Percentiles rank a stretch among this genome's conserved stretches.
Conservation (phyloP, 2,329 filamentous ascomycete genomes). For the Aspergillus brasiliensis region DNA sequence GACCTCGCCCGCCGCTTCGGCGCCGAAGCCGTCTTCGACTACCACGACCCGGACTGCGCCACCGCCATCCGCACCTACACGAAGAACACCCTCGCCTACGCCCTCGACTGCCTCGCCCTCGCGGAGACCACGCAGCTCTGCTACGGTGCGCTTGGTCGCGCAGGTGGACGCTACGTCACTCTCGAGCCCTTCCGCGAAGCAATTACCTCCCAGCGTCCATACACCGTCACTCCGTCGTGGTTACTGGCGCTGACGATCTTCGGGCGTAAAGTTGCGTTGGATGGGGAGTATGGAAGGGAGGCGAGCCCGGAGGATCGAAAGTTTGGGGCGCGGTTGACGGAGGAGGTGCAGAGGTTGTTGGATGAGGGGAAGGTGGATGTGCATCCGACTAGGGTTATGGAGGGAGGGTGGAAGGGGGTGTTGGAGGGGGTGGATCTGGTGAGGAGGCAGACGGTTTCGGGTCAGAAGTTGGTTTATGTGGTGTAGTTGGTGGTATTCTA, state of each 20-base stretch:
- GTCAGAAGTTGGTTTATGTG: conserved; percentile 19
- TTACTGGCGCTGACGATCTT: conserved; percentile 30
- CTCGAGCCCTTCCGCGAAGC: neutral
- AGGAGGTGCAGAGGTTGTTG: conserved; percentile 14
- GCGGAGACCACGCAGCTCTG: conserved; percentile 38
- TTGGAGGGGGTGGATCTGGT: conserved; percentile 20
- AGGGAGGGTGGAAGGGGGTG: conserved; percentile 14
- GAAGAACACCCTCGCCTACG: conserved; percentile 38
- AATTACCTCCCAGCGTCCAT: neutral
- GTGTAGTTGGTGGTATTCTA: neutral
- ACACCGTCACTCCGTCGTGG: conserved; percentile 29
- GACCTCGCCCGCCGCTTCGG: conserved; percentile 47
- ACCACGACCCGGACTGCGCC: conserved; percentile 39
- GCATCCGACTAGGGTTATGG: conserved; percentile 18
- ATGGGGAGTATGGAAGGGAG: conserved; percentile 23
- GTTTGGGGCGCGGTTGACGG: conserved; percentile 6
- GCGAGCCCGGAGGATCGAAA: conserved; percentile 11
- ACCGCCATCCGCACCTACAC: conserved; percentile 45
- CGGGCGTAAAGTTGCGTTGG: conserved; percentile 25
- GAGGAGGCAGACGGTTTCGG: conserved; percentile 13
- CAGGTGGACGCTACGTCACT: neutral
- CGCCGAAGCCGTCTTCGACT: conserved; percentile 51
- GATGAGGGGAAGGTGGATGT: conserved; percentile 17
- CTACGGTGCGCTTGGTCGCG: conserved; percentile 29
- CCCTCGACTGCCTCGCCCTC: conserved; percentile 49